These are phyloP conservation scores for Psidium friedrichsthalianum DNA, from an alignment of 345 rosid genomes.

Conservation along the genomic window DNA sequence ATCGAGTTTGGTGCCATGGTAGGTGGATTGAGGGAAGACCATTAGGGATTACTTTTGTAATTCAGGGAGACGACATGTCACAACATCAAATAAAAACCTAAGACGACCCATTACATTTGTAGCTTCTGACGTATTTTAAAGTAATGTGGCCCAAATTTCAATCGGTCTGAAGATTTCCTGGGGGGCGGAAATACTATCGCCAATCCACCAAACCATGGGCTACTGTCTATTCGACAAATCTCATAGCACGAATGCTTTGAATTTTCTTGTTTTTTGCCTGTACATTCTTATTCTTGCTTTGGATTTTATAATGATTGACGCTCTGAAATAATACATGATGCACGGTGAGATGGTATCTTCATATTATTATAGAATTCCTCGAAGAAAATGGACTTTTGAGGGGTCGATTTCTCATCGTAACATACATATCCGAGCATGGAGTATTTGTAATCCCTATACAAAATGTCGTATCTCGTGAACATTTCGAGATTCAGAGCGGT, in stretches of 20 bases:
- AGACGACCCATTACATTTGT: neutral
- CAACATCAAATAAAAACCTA: neutral
- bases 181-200: neutral
- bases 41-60: neutral
- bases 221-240: neutral
- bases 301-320: too few relatives aligned
- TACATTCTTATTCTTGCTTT: too few relatives aligned
- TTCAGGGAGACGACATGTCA: neutral
- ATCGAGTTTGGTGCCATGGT: neutral
- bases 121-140: neutral
- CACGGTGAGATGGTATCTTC: accelerated
- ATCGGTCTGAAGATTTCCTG: accelerated
- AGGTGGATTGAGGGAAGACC: neutral
- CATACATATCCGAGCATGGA: neutral
- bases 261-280: neutral
- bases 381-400: accelerated
- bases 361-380: neutral
- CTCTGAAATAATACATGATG: neutral
- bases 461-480: neutral
- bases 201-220: neutral
- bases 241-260: neutral
- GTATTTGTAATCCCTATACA: neutral
- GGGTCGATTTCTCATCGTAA: neutral
- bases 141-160: neutral
- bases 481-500: neutral